Base-by-base conservation (phyloP, 208 protist species). In the Leptomonas pyrrhocoris region DNA sequence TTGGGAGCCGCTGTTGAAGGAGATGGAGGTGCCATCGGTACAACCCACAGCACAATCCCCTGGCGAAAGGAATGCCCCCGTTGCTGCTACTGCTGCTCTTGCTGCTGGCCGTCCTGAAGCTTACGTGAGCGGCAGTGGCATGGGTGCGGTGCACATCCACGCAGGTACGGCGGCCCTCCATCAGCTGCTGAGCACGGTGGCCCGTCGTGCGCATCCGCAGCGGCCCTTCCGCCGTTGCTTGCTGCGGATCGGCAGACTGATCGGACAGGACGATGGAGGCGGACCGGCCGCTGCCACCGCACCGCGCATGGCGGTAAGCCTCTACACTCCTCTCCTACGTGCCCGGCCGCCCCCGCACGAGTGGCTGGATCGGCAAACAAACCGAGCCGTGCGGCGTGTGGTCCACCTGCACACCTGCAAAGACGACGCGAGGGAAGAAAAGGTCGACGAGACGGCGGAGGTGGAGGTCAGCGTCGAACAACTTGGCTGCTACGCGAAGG, bases 301-400 rank as follows among this genome's bases (percentile, higher is more conserved):
- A 7, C 88, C 89, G 0, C 85, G 50, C 50, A 86, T 94, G 65
- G 77, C 81, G 43, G 88, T 94, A 21, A 85, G 75, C 51, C 36
- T 95, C 43, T 96, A 91, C 78, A 49, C 57, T 7, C 86, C 83
- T 23, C 34, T 94, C 36, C 50, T 88, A 67, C 58, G 53, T 19
- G 84, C 80, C n/a, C 8, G 16, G 27, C 42, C 30, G 21, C 83
- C 59, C 11, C 55, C 38, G 40, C 25, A 31, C 16, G 78, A 70
- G 62, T 85, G 64, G 60, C 36, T 96, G 9, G 86, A 96, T 27
- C 42, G 30, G 34, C 65, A 77, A n/a, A 94, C 87, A 28, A 83
- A 90, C 50, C 66, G 54, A 2, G 64, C 80, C 48, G 63, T 92
- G 13, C 77, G 68, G 21, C 80, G 81, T 34, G 73, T 81, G 34